Evolutionary conservation across 768 basidiomycete genomes (phyloP).

Genomic region (Boletus tylopilopsis): DNA sequence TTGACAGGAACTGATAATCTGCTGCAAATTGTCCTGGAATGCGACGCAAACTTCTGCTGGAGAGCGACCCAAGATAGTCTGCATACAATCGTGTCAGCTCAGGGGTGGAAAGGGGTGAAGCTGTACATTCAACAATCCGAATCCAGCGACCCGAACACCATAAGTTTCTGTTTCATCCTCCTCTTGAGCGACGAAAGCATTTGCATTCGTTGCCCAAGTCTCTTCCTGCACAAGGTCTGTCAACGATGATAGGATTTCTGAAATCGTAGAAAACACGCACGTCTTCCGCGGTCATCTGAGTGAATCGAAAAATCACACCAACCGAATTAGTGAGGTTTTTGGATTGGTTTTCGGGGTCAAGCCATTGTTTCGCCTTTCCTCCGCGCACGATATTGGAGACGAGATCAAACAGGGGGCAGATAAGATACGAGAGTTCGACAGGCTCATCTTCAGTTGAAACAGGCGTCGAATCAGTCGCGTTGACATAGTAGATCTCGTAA

Average conservation of each 20-base stretch:
- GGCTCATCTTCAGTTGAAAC: constrained; percentile 70
- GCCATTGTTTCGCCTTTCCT: constrained; percentile 63
- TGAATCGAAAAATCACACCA: constrained; percentile 58
- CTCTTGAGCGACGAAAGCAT: constrained; percentile 91
- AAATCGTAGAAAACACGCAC: constrained; percentile 40
- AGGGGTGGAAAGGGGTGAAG: background rate
- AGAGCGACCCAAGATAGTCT: constrained; percentile 57
- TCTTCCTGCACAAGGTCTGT: constrained; percentile 61
- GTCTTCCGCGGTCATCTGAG: constrained; percentile 88
- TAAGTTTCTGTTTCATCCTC: constrained; percentile 86
- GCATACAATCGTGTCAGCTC: constrained; percentile 2
- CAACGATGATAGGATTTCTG: background rate
- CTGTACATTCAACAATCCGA: constrained; percentile 76
- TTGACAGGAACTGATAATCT: constrained; percentile 56
- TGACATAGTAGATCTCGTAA: constrained; percentile 61
- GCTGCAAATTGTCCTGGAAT: constrained; percentile 53
- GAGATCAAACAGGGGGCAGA: constrained; percentile 80
- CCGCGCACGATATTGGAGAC: constrained; percentile 61
- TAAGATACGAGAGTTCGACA: constrained; percentile 72
- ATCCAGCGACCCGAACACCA: constrained; percentile 77
- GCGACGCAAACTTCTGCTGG: constrained; percentile 47
- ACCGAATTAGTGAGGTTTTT: constrained; percentile 49
- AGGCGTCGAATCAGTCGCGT: constrained; percentile 52
- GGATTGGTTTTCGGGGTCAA: constrained; percentile 35
- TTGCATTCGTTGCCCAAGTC: constrained; percentile 84